Percentiles rank a stretch among this genome's conserved stretches.
Conservation (phyloP, 257 asterid species). For the Forsythia viridissima region DNA sequence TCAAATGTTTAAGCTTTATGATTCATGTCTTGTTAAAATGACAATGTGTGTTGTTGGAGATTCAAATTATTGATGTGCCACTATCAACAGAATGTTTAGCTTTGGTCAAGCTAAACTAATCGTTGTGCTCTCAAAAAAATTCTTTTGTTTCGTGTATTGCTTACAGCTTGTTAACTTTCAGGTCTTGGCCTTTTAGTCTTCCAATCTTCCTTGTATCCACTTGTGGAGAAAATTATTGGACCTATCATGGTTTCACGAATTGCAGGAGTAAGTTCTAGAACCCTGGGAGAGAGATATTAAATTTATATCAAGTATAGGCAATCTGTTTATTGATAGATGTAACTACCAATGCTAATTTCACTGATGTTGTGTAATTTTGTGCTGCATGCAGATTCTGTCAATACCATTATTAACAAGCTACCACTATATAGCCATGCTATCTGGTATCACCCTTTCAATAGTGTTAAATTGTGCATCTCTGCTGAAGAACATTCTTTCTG, state of each 20-base stretch:
- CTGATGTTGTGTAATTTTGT: background rate
- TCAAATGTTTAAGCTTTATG: background rate
- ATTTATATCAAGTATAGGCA: background rate
- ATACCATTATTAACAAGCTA: conserved; percentile 76
- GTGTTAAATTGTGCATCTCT: conserved; percentile 60
- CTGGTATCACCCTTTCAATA: conserved; percentile 59
- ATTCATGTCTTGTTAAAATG: no score
- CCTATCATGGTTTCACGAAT: conserved; percentile 54
- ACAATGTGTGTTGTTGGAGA: no score
- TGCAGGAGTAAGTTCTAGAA: conserved; percentile 56
- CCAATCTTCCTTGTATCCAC: conserved; percentile 60
- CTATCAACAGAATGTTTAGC: no score
- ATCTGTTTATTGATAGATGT: conserved; percentile 5
- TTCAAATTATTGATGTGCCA: no score
- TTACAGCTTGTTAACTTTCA: conserved; percentile 33
- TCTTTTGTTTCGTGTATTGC: conserved; percentile 5
- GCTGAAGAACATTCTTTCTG: conserved; percentile 66
- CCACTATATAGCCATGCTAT: conserved; percentile 68
- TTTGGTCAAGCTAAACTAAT: background rate
- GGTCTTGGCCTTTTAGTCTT: conserved; percentile 70
- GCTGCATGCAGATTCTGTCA: conserved; percentile 52
- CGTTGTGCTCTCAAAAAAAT: background rate
- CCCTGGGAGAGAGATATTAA: background rate
- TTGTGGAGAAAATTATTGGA: conserved; percentile 57
- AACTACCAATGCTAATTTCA: background rate